Conservation (phyloP, 208 protist genomes). For the Endotrypanum monterogeii region DNA sequence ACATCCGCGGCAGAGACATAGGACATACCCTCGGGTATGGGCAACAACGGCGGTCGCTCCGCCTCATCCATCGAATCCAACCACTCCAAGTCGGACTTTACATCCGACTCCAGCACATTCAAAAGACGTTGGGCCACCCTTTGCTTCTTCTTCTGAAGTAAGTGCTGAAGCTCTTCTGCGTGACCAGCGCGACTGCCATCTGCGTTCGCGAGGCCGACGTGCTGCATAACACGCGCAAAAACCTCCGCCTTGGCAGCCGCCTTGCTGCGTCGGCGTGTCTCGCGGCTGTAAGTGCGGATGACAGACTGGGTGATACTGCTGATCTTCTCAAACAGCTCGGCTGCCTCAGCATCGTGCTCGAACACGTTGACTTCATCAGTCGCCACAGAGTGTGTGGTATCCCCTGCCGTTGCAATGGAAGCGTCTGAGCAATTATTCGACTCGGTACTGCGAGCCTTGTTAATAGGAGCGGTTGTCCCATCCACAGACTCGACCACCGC, state of each 20-base stretch:
- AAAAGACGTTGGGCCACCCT: slow-evolving; percentile 53
- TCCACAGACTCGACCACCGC: not conserved
- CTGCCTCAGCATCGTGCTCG: slow-evolving; percentile 53
- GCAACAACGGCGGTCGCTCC: slow-evolving; percentile 78
- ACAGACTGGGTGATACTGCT: slow-evolving; percentile 44
- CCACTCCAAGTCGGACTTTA: slow-evolving; percentile 77
- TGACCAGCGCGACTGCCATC: slow-evolving; percentile 15
- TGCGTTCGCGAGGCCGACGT: slow-evolving; percentile 20
- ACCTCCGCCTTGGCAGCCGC: slow-evolving; percentile 32
- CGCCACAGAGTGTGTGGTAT: not conserved
- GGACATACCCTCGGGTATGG: slow-evolving; percentile 83
- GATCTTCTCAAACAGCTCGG: slow-evolving; percentile 69
- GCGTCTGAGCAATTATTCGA: not conserved
- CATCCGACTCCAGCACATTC: slow-evolving; percentile 68
- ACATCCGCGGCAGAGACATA: slow-evolving; percentile 84
- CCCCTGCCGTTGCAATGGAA: not conserved
- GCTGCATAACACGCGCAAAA: slow-evolving; percentile 32
- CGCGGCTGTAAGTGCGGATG: slow-evolving; percentile 25
- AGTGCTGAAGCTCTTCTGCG: slow-evolving; percentile 35
- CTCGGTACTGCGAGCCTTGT: not conserved
- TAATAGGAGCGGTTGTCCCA: not conserved
- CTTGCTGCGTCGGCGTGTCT: slow-evolving; percentile 30
- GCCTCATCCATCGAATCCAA: slow-evolving; percentile 81
- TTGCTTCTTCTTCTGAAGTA: slow-evolving; percentile 55
- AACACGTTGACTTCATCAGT: slow-evolving; percentile 48